Base-by-base conservation (phyloP, 78 protist genomes). In the Cavenderia fasciculata region DNA sequence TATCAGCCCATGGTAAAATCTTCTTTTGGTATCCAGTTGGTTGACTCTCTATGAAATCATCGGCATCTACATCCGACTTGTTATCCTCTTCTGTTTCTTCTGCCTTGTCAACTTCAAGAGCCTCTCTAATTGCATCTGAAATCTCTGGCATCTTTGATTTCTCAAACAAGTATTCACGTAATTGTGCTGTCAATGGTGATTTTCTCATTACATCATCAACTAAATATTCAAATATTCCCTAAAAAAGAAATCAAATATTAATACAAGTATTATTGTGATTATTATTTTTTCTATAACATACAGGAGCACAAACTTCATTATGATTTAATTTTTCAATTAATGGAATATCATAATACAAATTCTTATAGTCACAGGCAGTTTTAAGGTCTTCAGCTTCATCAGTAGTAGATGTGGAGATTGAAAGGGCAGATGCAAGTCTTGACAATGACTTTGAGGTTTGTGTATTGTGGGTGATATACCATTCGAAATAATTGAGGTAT, bases 1-100 rank as follows among this genome's bases (percentile, higher is more conserved):
- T 16, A 14, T 85, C 92, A 33, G 71, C 54, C 90, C 92, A 92
- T n/a, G 95, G 95, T 33, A 68, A 43, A 34, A 92, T 92, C 69
- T 92, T 92, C 86, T 74, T 92, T 70, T 92, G 95, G 51, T 76
- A 92, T 19, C 62, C 57, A 18, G 21, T 31, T 4, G 8, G 44
- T 34, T 43, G 78, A 4, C 59, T n/a, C 8, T 68, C 78, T 29
- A 82, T 56, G 41, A 68, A 82, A 18, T 65, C 78, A 41, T 82
- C 90, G 8, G 46, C 31, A 43, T 68, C 71, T 11, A 54, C 59
- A 27, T 25, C n/a, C 34, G 11, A 27, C 16, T 52, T 56, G 29
- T 25, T 38, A 25, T 40, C 38, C 7, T 78, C 21, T 44, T 21
- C 69, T 41, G 31, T 54, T 14, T 62, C 76, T 5, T 44, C 71